Conservation (phyloP, 208 protist genomes). For the Leishmania gerbilli region DNA sequence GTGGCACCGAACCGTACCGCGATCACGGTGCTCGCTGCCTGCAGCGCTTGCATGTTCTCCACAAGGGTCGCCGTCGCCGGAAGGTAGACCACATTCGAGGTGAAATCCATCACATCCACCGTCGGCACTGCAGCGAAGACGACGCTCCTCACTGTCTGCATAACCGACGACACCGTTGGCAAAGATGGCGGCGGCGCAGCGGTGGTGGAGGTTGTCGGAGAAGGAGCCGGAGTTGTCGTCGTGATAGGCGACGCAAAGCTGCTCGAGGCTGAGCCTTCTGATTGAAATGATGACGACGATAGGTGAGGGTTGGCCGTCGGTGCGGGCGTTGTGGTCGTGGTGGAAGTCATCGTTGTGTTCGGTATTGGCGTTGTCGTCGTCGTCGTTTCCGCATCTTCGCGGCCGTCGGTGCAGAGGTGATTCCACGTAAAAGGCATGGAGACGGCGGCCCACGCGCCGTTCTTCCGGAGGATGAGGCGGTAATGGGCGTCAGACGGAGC, state of each 20-base stretch:
- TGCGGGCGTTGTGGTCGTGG: slow-evolving; percentile 16
- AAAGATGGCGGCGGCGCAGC: slow-evolving; percentile 3
- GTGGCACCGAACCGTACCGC: slow-evolving; percentile 29
- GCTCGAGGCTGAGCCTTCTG: slow-evolving; percentile 8
- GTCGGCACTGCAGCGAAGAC: slow-evolving; percentile 24
- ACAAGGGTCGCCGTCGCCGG: slow-evolving; percentile 17
- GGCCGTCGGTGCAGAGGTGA: slow-evolving; percentile 49
- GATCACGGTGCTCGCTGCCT: slow-evolving; percentile 10
- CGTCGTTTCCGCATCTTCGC: slow-evolving; percentile 8
- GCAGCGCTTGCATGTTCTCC: slow-evolving; percentile 23
- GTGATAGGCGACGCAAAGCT: slow-evolving; percentile 10
- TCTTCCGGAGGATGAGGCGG: slow-evolving; percentile 37
- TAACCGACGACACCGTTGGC: slow-evolving; percentile 21
- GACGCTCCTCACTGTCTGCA: slow-evolving; percentile 25
- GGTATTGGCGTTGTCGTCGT: slow-evolving; percentile 19
- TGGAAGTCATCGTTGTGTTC: slow-evolving; percentile 1
- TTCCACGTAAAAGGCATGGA: slow-evolving; percentile 17
- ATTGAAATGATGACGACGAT: not conserved
- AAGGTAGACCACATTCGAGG: slow-evolving; percentile 36
- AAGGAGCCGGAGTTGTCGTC: not conserved
- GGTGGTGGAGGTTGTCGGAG: slow-evolving; percentile 24
- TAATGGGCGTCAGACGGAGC: slow-evolving; percentile 16
- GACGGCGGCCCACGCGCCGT: slow-evolving; percentile 38
- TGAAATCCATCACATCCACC: slow-evolving; percentile 42
- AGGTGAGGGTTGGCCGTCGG: not conserved